Percentiles rank a stretch among this genome's conserved stretches.
Conservation (phyloP, 495 filamentous ascomycete genomes). For the Daldinia vernicosa region DNA sequence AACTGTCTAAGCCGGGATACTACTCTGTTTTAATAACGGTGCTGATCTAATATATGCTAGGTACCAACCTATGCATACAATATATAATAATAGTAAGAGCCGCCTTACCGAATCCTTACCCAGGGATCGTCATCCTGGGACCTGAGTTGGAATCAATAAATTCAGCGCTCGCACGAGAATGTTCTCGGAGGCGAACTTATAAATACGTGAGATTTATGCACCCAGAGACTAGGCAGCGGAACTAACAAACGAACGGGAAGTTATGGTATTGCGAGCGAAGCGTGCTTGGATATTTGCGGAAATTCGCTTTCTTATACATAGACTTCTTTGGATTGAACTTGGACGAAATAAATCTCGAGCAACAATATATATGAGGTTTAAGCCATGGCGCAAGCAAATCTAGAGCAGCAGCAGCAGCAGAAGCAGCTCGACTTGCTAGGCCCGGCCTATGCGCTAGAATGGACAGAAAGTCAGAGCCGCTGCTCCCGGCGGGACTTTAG, state of each 20-base stretch:
- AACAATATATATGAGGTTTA: not conserved
- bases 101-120: not conserved
- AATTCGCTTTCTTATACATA: not conserved
- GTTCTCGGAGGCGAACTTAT: not conserved
- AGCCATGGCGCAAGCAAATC: not conserved
- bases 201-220: not conserved
- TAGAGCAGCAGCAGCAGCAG: not conserved
- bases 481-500: constrained; percentile 20
- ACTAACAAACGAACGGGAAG: not conserved
- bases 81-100: not conserved
- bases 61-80: not conserved
- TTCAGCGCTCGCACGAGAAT: not conserved
- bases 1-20: not conserved
- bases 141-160: not conserved
- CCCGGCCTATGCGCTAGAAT: constrained; percentile 37
- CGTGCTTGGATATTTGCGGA: not conserved
- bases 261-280: not conserved
- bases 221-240: not conserved
- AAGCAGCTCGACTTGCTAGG: constrained; percentile 4
- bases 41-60: not conserved
- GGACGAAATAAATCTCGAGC: not conserved
- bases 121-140: not conserved
- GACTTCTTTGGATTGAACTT: not conserved
- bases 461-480: not conserved
- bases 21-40: not conserved